phyloP scores from a whole-genome alignment of 371 early-diverging fungal genomes.

The Mortierella sp. region DNA sequence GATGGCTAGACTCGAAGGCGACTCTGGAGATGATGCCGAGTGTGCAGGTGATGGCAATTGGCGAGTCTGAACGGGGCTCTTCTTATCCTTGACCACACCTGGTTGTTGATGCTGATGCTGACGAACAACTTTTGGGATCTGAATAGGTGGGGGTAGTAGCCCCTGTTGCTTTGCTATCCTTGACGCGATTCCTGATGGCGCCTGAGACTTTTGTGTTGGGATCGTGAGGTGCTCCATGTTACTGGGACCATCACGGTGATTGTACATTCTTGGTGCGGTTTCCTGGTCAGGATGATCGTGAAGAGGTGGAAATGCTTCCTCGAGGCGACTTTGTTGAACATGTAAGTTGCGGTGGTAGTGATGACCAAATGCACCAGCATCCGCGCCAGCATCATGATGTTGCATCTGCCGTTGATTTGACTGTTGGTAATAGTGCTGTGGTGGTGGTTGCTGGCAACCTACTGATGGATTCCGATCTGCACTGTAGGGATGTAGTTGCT shows the following conservation, averaged over 20 bases:
- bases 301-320: slow-evolving; percentile 26
- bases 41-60: slow-evolving; percentile 19
- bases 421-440: slow-evolving; percentile 17
- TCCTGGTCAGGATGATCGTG: slow-evolving; percentile 10
- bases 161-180: slow-evolving; percentile 9
- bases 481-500: slow-evolving; percentile 7
- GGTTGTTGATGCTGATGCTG: slow-evolving; percentile 10
- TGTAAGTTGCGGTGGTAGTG: slow-evolving; percentile 7
- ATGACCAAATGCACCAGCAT: slow-evolving; percentile 18
- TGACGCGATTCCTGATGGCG: slow-evolving; percentile 2
- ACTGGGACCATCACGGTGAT: too few relatives aligned
- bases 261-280: neutral
- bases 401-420: slow-evolving; percentile 13
- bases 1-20: slow-evolving; percentile 40
- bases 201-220: slow-evolving; percentile 4
- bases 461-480: slow-evolving; percentile 13
- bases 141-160: slow-evolving; percentile 20
- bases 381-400: slow-evolving; percentile 2
- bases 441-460: slow-evolving; percentile 5
- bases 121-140: slow-evolving; percentile 16
- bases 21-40: slow-evolving; percentile 31
- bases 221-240: too few relatives aligned
- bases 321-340: slow-evolving; percentile 20
- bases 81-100: slow-evolving; percentile 1
- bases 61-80: slow-evolving; percentile 1